These are phyloP conservation scores for Parasarocladium wereldwijsianum DNA, from an alignment of 2,329 filamentous ascomycete genomes.

Conservation along the genomic window DNA sequence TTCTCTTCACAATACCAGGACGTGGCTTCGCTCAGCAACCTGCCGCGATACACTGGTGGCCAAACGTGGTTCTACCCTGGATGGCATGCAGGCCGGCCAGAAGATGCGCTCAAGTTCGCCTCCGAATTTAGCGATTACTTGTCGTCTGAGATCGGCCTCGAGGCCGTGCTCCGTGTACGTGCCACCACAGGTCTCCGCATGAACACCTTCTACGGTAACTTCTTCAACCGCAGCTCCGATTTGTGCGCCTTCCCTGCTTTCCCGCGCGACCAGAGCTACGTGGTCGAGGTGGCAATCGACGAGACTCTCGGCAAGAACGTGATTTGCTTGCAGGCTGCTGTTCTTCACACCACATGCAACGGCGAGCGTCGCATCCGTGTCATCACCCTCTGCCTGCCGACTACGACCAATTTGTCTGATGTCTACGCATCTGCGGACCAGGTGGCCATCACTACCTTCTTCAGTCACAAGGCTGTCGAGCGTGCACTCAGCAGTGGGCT, in stretches of 20 bases:
- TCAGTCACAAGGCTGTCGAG: slow-evolving; percentile 95
- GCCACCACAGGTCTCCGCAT: slow-evolving; percentile 90
- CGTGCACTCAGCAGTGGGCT: slow-evolving; percentile 71
- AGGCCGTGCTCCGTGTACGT: slow-evolving; percentile 88
- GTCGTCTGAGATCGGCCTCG: slow-evolving; percentile 90
- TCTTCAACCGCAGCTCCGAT: slow-evolving; percentile 97
- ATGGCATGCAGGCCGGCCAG: slow-evolving; percentile 85
- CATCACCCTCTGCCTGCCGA: slow-evolving; percentile 82
- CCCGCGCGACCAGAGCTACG: slow-evolving; percentile 91
- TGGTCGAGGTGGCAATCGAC: slow-evolving; percentile 96
- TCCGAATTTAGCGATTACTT: slow-evolving; percentile 93
- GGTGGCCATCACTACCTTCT: slow-evolving; percentile 83
- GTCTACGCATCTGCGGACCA: slow-evolving; percentile 93
- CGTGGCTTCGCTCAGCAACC: slow-evolving; percentile 87
- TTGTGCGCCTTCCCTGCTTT: slow-evolving; percentile 97
- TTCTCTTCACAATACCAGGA: slow-evolving; percentile 96
- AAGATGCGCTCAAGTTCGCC: slow-evolving; percentile 96
- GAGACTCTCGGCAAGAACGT: slow-evolving; percentile 85
- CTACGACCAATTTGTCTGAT: slow-evolving; percentile 78
- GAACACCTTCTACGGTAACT: slow-evolving; percentile 98
- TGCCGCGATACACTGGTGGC: slow-evolving; percentile 90
- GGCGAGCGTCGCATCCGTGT: slow-evolving; percentile 92
- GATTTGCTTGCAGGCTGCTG: slow-evolving; percentile 84
- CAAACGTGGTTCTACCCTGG: slow-evolving; percentile 98
- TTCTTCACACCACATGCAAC: slow-evolving; percentile 95